Conservation (phyloP, 169 alveolate species). For the Eimeria tenella region DNA sequence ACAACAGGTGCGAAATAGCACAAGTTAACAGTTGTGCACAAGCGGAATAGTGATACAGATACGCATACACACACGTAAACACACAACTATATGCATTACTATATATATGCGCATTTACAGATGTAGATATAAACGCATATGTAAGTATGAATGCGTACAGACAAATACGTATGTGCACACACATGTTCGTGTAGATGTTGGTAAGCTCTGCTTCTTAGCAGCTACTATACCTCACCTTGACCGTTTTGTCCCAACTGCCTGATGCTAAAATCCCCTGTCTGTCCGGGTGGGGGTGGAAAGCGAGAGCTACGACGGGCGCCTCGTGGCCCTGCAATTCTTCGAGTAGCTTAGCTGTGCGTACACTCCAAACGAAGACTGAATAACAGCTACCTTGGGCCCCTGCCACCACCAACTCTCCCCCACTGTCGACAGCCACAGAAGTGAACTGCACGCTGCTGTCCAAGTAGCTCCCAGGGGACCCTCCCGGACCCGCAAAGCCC, state of each 20-base stretch:
- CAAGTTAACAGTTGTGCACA: too few relatives aligned
- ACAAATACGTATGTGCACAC: too few relatives aligned
- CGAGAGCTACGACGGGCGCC: constrained; percentile 89
- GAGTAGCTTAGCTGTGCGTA: constrained; percentile 90
- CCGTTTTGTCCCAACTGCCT: constrained; percentile 94
- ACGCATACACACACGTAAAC: neutral
- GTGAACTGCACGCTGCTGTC: constrained; percentile 92
- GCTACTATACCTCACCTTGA: constrained; percentile 35
- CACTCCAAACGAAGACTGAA: constrained; percentile 80
- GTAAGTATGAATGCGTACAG: too few relatives aligned
- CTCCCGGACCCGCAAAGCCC: neutral
- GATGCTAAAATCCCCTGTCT: constrained; percentile 88
- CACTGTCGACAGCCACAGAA: constrained; percentile 95
- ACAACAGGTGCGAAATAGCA: neutral
- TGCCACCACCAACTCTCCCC: constrained; percentile 98
- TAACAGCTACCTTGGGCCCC: constrained; percentile 95
- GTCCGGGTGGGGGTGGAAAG: constrained; percentile 88
- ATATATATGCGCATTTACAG: neutral
- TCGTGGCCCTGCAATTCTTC: constrained; percentile 94
- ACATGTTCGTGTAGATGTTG: too few relatives aligned
- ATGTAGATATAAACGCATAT: too few relatives aligned
- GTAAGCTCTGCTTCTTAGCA: too few relatives aligned
- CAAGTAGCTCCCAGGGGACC: constrained; percentile 44
- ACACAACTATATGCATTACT: neutral
- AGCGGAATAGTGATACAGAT: neutral